Evolutionary conservation across 306 rosid genomes (phyloP), one percentile per base, ranked within the genome.

Genomic region (Aeschynomene evenia): DNA sequence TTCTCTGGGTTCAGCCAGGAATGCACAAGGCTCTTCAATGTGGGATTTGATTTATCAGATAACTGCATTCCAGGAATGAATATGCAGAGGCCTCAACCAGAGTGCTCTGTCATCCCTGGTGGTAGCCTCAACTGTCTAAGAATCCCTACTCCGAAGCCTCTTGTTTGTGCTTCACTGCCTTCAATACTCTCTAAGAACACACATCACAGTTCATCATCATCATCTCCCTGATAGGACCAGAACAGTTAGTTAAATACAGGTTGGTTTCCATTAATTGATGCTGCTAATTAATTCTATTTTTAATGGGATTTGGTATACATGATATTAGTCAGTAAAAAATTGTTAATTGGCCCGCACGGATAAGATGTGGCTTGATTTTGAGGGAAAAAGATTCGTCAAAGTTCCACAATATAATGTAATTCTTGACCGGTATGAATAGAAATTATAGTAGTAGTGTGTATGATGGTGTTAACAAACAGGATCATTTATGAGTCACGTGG

Each of bases 11-110:
- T 94, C 0, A 87, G 89, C 37, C 84, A 85, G 14, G 86, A 83
- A 63, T 94, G 99, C 11, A 39, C 79, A 10, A 83, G 74, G 73
- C 84, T 84, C 43, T 66, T 56, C 53, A 85, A 85, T 74, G 73
- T 85, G 58, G 95, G 99, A 0, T 91, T 91, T 72, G 99, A 94
- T 83, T 81, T 94, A 77, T 82, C 95, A 0, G 82, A 37, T 57
- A 94, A 94, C 58, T 94, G 99, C 69, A 85, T 94, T 53, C 95
- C 91, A 16, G 99, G 99, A 14, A 77, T 73, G 76, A 63, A 81
- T 28, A 75, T 84, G 91, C 99, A 94, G 81, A 87, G 92, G 53
- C 92, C 97, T 21, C 80, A 55, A 23, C 99, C 96, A 20, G 91
- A 94, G 11, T 94, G 99, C 10, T 85, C 92, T 39, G 49, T 73